Evolutionary conservation across 2,329 filamentous ascomycete species (phyloP).

Genomic region (Scortechinia acanthostroma): DNA sequence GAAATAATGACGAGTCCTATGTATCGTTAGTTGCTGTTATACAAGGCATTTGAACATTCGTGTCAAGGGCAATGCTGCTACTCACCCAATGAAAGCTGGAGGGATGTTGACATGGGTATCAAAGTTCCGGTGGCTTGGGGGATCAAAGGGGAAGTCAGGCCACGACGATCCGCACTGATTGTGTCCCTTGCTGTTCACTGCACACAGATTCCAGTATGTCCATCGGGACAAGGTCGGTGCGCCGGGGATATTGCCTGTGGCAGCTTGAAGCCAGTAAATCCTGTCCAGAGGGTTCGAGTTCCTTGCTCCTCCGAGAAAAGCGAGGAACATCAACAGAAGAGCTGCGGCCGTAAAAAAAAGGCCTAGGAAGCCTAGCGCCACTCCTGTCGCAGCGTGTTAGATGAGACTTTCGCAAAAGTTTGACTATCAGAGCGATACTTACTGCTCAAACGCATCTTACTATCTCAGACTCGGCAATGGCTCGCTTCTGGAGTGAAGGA

Average conservation of each 20-base stretch:
- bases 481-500: no score
- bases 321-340: not conserved
- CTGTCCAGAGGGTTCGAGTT: not conserved
- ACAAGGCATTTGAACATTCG: not conserved
- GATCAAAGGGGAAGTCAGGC: conserved; percentile 1
- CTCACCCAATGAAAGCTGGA: not conserved
- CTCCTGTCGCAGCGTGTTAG: not conserved
- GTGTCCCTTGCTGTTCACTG: not conserved
- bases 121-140: not conserved
- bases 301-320: not conserved
- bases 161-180: not conserved
- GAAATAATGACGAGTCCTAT: not conserved
- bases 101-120: not conserved
- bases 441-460: not conserved
- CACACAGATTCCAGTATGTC: not conserved
- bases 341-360: not conserved
- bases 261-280: not conserved
- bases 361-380: not conserved
- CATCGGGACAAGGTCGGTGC: not conserved
- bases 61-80: no score
- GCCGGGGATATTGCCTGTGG: not conserved
- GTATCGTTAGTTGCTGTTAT: not conserved
- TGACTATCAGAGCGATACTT: not conserved
- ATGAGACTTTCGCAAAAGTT: not conserved
- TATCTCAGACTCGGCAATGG: no score